A percentile compares a stretch with the other conserved stretches of the same genome.
phyloP scores from a whole-genome alignment of 2,329 filamentous ascomycete genomes.

The Beauveria pseudobassiana region DNA sequence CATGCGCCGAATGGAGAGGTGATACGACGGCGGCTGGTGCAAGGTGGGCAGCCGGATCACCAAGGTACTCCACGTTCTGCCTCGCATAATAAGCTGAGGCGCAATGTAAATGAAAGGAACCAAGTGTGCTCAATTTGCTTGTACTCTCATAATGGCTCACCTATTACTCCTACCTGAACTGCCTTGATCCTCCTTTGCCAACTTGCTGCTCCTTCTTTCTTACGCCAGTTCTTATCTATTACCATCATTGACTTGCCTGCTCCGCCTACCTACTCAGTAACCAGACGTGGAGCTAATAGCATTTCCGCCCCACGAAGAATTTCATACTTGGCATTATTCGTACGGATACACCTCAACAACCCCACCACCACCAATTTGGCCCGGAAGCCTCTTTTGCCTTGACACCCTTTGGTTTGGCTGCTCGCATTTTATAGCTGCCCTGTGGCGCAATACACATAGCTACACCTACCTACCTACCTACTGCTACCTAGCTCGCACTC shows the following conservation, averaged over 20 bases:
- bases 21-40: not conserved
- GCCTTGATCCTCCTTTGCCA: not conserved
- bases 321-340: not conserved
- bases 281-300: not conserved
- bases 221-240: not conserved
- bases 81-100: too few relatives aligned
- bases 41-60: not conserved
- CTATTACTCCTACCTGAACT: too few relatives aligned
- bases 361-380: not conserved
- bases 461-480: too few relatives aligned
- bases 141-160: too few relatives aligned
- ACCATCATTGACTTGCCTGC: not conserved
- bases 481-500: not conserved
- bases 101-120: too few relatives aligned
- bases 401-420: not conserved
- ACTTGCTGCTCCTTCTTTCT: not conserved
- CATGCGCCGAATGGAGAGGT: not conserved
- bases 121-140: too few relatives aligned
- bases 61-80: not conserved
- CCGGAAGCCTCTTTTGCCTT: not conserved
- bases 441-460: not conserved
- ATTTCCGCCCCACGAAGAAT: constrained; percentile 1
- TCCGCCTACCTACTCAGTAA: not conserved
- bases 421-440: not conserved
- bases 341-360: not conserved